Base-by-base conservation (phyloP, 2,329 filamentous ascomycete genomes). In the Nothophoma quercina region DNA sequence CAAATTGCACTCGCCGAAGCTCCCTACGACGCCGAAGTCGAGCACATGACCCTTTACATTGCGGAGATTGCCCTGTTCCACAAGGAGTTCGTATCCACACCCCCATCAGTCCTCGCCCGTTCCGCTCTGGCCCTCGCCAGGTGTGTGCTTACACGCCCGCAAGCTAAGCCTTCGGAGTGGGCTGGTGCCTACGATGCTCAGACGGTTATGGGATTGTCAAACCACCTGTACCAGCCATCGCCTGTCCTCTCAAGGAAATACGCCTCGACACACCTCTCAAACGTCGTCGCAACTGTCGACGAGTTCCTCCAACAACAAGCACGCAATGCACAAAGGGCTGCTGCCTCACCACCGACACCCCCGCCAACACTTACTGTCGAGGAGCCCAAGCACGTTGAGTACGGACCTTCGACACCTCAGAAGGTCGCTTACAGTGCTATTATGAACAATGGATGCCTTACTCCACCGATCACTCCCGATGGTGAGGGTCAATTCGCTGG, bases 51-150 rank as follows among this genome's bases (percentile, higher is more conserved):
- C 15, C 84, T 90, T 58, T 99, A 98, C 80, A 89, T 99, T 58
- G 88, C 90, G 71, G 95, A 99, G 79, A 93, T 98, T 67, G 91
- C 93, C 36, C 82, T 98, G 33, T 99, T 97, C 78, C 91, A 98
- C 80, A 90, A 93, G 69, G 95, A 98, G 62, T 99, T 99, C 68
- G 93, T 99, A 58, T 95, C 93, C 13, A 92, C 89, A 49, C 89
- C 89, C 69, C 92, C 95, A 16, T 96, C 93, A 0, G 88, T 93
- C 60, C 91, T 99, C 83, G 93, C 95, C 35, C 85, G 91, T 62
- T 89, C 92, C 34, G 91, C 93, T 9, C 81, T 98, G 49, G 91
- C 91, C 45, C 84, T 99, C 32, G 88, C 93, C 30, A 84, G 93
- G 59, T 93, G 90, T 70, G 91, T 99, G 59, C 84, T 98, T 9